Base-by-base conservation (phyloP, 495 filamentous ascomycete species). In the Xylaria intraflava region DNA sequence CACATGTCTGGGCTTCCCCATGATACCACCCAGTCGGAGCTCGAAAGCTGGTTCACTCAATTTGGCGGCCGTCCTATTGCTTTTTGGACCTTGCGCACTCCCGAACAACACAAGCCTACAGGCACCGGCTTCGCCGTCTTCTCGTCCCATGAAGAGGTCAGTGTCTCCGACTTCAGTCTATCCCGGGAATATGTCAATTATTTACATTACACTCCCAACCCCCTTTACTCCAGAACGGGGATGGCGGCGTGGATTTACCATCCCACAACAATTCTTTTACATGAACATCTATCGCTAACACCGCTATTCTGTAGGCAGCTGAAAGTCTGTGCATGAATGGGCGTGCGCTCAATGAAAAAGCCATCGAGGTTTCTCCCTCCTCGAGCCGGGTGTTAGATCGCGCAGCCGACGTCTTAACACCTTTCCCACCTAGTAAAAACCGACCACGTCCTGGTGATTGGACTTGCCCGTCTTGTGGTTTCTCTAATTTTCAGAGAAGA, bases 251-350 rank as follows among this genome's bases (percentile, higher is more conserved):
- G n/a, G 14, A 27, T 41, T 24, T 57, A 14, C 26, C 55, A 23
- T 24, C 52, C 24, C 39, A 16, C 8, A 55, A 50, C 50, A 12
- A 12, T n/a, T 16, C 46, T 23, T 36, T 51, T 22, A 56, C 61
- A 54, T 59, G n/a, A n/a, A n/a, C 16, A 58, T 60, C 52, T 16
- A 22, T 46, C 23, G 41, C 44, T 58, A 53, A 35, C 36, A 42
- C 16, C 35, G 8, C 8, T 14, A 9, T 33, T 43, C 14, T 23
- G 6, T 64, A 93, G 89, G 89, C 89, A 47, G 93, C 93, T 19
- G 93, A 98, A 66, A 94, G 88, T 71, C 78, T 98, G 40, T 96
- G 93, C 76, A 98, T 98, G 93, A 98, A 98, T 61, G 93, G 93
- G 39, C 88, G 93, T 51, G 93, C 93, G 36, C 78, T 98, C 45